Conservation (phyloP, 2,329 filamentous ascomycete species). For the Colletotrichum sp. region DNA sequence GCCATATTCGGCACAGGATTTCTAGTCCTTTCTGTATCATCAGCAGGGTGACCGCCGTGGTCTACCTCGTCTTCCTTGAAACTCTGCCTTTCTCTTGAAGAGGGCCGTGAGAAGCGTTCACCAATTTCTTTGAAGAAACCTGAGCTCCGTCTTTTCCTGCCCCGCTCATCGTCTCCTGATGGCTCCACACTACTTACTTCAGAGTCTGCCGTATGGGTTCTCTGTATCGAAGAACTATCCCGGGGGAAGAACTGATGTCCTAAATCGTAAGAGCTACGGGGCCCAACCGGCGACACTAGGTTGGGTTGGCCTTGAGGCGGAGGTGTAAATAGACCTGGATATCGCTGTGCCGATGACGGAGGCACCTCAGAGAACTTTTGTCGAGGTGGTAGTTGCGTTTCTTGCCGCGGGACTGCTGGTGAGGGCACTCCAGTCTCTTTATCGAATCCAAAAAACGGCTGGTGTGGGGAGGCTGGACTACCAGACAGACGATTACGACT, state of each 20-base stretch:
- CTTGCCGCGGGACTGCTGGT: slow-evolving; percentile 15
- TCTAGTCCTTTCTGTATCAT: slow-evolving; percentile 37
- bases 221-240: slow-evolving; percentile 40
- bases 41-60: background rate
- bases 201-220: slow-evolving; percentile 44
- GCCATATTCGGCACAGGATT: slow-evolving; percentile 45
- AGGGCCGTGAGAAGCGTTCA: slow-evolving; percentile 42
- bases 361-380: slow-evolving; percentile 44
- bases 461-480: slow-evolving; percentile 30
- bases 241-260: slow-evolving; percentile 23
- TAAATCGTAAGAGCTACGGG: slow-evolving; percentile 21
- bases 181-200: slow-evolving; percentile 40
- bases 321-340: slow-evolving; percentile 49
- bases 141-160: slow-evolving; percentile 41
- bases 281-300: slow-evolving; percentile 18
- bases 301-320: slow-evolving; percentile 16
- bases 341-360: slow-evolving; percentile 56
- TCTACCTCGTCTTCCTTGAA: slow-evolving; percentile 25
- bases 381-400: slow-evolving; percentile 26
- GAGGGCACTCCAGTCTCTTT: slow-evolving; percentile 52
- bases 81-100: slow-evolving; percentile 34
- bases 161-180: slow-evolving; percentile 39
- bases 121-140: slow-evolving; percentile 59
- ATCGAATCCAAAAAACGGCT: slow-evolving; percentile 48
- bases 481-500: slow-evolving; percentile 17